A percentile compares a stretch with the other conserved stretches of the same genome.
Conservation (phyloP, 2,329 filamentous ascomycete genomes). For the Colletotrichum sp. region DNA sequence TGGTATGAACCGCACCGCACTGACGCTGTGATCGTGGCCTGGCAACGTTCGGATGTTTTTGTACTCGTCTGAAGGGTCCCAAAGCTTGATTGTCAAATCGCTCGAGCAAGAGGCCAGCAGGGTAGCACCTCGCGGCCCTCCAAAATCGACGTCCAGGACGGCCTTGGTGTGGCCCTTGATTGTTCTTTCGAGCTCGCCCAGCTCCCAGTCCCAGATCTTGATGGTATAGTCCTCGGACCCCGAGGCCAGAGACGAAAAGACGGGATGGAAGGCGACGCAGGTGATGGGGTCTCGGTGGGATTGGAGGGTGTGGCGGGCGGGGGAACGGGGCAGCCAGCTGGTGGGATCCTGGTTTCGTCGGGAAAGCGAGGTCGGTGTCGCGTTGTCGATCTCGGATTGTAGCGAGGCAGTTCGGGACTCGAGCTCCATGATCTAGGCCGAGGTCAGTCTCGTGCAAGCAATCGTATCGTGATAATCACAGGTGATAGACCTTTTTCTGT, state of each 20-base stretch:
- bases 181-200: conserved; percentile 88
- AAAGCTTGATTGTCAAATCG: conserved; percentile 92
- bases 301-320: conserved; percentile 81
- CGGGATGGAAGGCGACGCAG: conserved; percentile 89
- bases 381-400: conserved; percentile 83
- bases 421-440: conserved; percentile 83
- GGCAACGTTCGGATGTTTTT: conserved; percentile 92
- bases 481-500: conserved; percentile 81
- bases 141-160: conserved; percentile 88
- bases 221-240: conserved; percentile 93
- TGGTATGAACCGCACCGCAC: conserved; percentile 85
- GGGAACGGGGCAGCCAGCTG: conserved; percentile 85
- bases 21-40: conserved; percentile 92
- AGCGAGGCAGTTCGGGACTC: conserved; percentile 76
- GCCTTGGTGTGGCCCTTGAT: conserved; percentile 92
- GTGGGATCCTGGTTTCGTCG: conserved; percentile 82
- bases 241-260: conserved; percentile 88
- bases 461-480: not conserved
- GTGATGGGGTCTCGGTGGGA: conserved; percentile 83
- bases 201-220: conserved; percentile 97
- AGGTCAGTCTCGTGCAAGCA: not conserved
- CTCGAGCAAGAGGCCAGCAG: conserved; percentile 77
- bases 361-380: conserved; percentile 77
- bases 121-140: conserved; percentile 80
- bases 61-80: conserved; percentile 91